Evolutionary conservation across 371 early-diverging fungal genomes (phyloP), one percentile per base, ranked within the genome.

Genomic region (Circinella minor): DNA sequence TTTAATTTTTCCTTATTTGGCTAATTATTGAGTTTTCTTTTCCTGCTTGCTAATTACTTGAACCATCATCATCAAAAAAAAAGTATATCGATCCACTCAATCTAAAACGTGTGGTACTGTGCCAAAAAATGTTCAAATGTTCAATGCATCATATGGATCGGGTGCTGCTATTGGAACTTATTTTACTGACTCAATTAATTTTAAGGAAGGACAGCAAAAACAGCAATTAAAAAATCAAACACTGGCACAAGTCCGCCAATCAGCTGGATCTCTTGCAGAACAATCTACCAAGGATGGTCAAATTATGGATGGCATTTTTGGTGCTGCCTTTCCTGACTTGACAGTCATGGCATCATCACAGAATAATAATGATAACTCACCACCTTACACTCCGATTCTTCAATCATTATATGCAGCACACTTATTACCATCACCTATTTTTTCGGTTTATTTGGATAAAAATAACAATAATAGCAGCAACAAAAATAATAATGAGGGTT

Each of bases 221-320:
- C 27, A 1, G 3, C 47, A 47, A 11, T 47, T 64, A 0, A 36
- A n/a, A 15, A 63, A 64, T 7, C 70, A 70, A 57, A 47, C 46
- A 5, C 0, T 70, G 38, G 70, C 60, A 4, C 18, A 34, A 6
- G 65, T 51, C 7, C 46, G 64, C 20, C 27, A 17, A 2, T 55
- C 65, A 8, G 17, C 48, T 14, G 70, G 70, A 17, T n/a, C 65
- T 9, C 6, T 70, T 20, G 64, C 46, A 10, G 4, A 39, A n/a
- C 70, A 70, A 46, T 34, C 0, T 0, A 17, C 63, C 0, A 14
- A 13, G 0, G 34, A 34, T n/a, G 46, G 20, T 17, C 38, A 13
- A 10, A 39, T 63, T 14, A 43, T 71, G 27, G 71, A 74, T 39
- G 74, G 74, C 27, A 67, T 74, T 43, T 48, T 74, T 61, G 74